phyloP scores from a whole-genome alignment of 1,284 basidiomycete genomes.

The Butyriboletus regius region DNA sequence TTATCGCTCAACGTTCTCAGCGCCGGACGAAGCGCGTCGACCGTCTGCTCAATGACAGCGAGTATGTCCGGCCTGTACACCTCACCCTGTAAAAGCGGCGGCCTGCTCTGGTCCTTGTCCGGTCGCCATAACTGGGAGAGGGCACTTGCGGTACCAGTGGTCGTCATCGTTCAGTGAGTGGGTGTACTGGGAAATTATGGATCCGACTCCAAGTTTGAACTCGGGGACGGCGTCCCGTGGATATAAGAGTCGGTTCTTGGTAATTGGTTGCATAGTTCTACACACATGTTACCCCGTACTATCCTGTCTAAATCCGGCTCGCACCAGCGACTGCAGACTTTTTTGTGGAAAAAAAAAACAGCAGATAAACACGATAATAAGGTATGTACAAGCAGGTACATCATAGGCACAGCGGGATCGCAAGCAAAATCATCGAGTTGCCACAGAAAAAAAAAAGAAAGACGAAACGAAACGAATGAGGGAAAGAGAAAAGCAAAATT shows the following conservation, averaged over 20 bases:
- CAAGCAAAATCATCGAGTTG: conserved; percentile 20
- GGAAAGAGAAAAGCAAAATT: background rate
- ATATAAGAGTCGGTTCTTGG: background rate
- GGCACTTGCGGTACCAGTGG: background rate
- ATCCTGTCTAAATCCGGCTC: conserved; percentile 3
- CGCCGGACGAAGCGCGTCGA: conserved; percentile 49
- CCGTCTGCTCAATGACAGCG: conserved; percentile 49
- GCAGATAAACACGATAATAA: conserved; percentile 33
- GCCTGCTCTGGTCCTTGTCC: conserved; percentile 11
- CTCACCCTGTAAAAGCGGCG: conserved; percentile 11
- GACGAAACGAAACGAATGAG: background rate
- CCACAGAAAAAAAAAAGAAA: background rate
- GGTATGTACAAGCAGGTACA: conserved; percentile 35
- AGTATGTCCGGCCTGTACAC: conserved; percentile 37
- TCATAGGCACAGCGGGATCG: conserved; percentile 25
- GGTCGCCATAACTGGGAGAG: conserved; percentile 20
- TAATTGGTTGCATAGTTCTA: background rate
- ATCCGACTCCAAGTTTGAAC: no score
- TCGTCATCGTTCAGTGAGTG: background rate
- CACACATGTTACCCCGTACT: background rate
- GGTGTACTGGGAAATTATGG: no score
- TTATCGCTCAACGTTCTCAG: conserved; percentile 57
- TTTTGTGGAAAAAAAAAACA: background rate
- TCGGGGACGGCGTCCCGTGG: no score
- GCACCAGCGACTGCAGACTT: background rate